Evolutionary conservation across 2,329 filamentous ascomycete species (phyloP), one percentile per base, ranked within the genome.

Genomic region (Aschersonia sp.): DNA sequence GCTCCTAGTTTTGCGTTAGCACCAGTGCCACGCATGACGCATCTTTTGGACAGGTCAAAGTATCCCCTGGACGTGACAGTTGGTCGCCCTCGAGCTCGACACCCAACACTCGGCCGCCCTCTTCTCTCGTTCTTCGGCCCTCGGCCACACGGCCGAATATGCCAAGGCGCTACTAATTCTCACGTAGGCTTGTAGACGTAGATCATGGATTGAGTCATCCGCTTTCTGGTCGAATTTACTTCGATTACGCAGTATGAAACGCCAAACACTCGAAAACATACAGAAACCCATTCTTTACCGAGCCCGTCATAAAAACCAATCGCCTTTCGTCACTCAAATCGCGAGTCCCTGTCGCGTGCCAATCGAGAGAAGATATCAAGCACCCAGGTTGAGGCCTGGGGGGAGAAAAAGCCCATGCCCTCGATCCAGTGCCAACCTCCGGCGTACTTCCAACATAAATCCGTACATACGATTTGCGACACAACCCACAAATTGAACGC

Each of bases 201-300:
- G 30, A 38, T 40, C 41, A 41, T 40, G 30, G 32, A 45, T 31
- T 31, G 44, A 43, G 32, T 6, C 32, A 38, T 6, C 32, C 32
- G 6, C 2, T 6, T 6, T 38, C 6, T 38, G 6, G 32, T 10
- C 32, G 10, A 6, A 38, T 38, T 6, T 38, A 38, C 10, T 38
- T 70, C 61, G 61, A 71, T 71, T 70, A 70, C 61, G 67, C 58
- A 64, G 62, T 58, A 59, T 45, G 56, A 61, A 71, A 70, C 67
- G 66, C 67, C 64, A 59, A 58, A 60, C 64, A 60, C 61, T 63
- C 67, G 63, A 65, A 68, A 66, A 68, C 70, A 72, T 65, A 70
- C 66, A 48, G 44, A 47, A 53, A 50, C 31, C 47, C 48, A 9
- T 10, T n/a, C 46, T 41, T 30, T 38, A 6, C 32, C 32, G 6